phyloP scores from a whole-genome alignment of 78 protist species.

The Chrysochromulina parva region DNA sequence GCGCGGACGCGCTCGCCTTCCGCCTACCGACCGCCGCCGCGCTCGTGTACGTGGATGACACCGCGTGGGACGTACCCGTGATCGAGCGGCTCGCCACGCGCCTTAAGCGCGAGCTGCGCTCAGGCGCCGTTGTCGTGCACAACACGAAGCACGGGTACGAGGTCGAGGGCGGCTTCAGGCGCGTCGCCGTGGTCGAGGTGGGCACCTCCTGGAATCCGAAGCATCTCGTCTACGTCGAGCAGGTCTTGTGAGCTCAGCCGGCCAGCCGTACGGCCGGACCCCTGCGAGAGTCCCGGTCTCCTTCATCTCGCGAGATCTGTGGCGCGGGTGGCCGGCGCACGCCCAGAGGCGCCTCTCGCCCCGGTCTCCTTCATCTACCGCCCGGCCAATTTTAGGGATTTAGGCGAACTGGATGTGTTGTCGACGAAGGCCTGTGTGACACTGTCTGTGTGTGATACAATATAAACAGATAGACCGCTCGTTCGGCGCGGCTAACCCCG shows the following conservation, averaged over 20 bases:
- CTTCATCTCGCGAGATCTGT: no score
- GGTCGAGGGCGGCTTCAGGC: neutral
- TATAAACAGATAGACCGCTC: no score
- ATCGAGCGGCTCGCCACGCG: neutral
- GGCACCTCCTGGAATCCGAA: neutral
- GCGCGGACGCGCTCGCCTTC: neutral
- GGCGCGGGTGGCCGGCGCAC: no score
- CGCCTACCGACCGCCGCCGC: neutral
- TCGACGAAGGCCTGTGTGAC: neutral
- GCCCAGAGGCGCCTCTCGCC: neutral
- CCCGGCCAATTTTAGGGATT: neutral
- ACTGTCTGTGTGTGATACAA: neutral
- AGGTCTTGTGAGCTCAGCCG: neutral
- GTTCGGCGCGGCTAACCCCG: no score
- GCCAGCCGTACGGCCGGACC: neutral
- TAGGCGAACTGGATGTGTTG: neutral
- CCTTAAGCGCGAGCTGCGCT: neutral
- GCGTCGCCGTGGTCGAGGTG: neutral
- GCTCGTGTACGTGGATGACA: conserved; percentile 16
- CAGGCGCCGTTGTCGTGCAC: neutral
- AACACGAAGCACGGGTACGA: neutral
- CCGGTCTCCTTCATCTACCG: neutral
- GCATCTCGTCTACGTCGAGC: neutral
- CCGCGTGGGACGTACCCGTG: conserved; percentile 2
- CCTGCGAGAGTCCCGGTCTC: no score